Percentiles rank a stretch among this genome's conserved stretches.
Conservation (phyloP, 2,329 filamentous ascomycete genomes). For the Alternaria ventricosa region DNA sequence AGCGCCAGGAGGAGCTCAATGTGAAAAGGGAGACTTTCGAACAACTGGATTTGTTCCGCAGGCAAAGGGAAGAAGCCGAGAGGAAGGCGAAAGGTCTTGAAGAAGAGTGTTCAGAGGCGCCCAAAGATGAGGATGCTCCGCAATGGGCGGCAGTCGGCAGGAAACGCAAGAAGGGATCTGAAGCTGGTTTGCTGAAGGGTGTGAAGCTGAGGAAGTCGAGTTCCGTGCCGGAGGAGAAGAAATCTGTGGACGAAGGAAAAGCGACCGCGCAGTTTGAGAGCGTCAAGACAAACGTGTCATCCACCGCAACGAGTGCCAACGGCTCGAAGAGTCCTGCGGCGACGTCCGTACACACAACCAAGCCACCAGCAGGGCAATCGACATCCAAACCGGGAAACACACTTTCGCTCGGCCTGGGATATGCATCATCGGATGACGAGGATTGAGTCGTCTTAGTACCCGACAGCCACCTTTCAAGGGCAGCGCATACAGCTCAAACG, state of each 20-base stretch:
- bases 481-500: background rate
- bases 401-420: conserved; percentile 47
- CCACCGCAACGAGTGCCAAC: background rate
- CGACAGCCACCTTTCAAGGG: background rate
- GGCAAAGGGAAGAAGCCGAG: conserved; percentile 66
- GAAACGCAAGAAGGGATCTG: conserved; percentile 59
- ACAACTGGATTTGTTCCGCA: conserved; percentile 65
- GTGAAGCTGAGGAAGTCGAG: conserved; percentile 54
- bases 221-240: conserved; percentile 21
- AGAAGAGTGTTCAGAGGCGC: conserved; percentile 45
- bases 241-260: background rate
- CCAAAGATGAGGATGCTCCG: conserved; percentile 49
- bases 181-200: conserved; percentile 47
- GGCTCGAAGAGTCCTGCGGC: background rate
- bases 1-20: conserved; percentile 62
- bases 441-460: conserved; percentile 16
- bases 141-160: conserved; percentile 58
- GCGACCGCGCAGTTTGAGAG: background rate
- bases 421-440: conserved; percentile 55
- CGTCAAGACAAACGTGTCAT: background rate
- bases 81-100: conserved; percentile 49
- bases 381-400: conserved; percentile 21
- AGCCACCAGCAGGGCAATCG: conserved; percentile 18
- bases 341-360: background rate
- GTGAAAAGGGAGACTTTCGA: conserved; percentile 65